These are phyloP conservation scores for Cadophora gregata DNA, from an alignment of 2,329 filamentous ascomycete species.

Conservation along the genomic window DNA sequence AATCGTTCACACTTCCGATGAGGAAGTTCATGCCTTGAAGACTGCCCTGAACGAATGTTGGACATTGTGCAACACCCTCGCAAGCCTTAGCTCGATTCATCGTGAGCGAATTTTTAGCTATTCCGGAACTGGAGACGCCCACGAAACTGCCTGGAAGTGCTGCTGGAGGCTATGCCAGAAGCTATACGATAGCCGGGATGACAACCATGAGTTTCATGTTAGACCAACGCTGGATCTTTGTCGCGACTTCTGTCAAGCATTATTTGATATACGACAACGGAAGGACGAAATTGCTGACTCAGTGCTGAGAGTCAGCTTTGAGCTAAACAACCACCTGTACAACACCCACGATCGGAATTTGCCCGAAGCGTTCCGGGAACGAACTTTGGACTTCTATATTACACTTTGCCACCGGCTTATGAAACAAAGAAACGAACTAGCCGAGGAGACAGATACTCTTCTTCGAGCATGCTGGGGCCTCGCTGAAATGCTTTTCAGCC, in stretches of 20 bases:
- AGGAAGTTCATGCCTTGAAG: conserved; percentile 71
- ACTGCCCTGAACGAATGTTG: conserved; percentile 86
- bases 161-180: conserved; percentile 94
- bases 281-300: conserved; percentile 84
- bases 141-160: conserved; percentile 90
- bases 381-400: conserved; percentile 93
- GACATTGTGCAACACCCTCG: conserved; percentile 91
- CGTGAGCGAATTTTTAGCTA: conserved; percentile 79
- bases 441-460: conserved; percentile 82
- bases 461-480: conserved; percentile 87
- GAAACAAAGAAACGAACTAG: conserved; percentile 84
- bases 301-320: conserved; percentile 88
- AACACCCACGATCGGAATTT: conserved; percentile 86
- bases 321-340: conserved; percentile 93
- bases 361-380: conserved; percentile 85
- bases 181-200: conserved; percentile 81
- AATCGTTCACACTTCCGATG: conserved; percentile 53
- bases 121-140: conserved; percentile 74
- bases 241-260: conserved; percentile 87
- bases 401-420: conserved; percentile 94
- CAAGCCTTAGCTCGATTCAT: conserved; percentile 83
- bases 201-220: conserved; percentile 71
- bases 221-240: conserved; percentile 83
- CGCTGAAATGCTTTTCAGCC: conserved; percentile 90
- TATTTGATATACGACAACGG: conserved; percentile 84